Evolutionary conservation across 202 grass and related monocot genomes (phyloP).

Genomic region (Tripidium arundinaceum): DNA sequence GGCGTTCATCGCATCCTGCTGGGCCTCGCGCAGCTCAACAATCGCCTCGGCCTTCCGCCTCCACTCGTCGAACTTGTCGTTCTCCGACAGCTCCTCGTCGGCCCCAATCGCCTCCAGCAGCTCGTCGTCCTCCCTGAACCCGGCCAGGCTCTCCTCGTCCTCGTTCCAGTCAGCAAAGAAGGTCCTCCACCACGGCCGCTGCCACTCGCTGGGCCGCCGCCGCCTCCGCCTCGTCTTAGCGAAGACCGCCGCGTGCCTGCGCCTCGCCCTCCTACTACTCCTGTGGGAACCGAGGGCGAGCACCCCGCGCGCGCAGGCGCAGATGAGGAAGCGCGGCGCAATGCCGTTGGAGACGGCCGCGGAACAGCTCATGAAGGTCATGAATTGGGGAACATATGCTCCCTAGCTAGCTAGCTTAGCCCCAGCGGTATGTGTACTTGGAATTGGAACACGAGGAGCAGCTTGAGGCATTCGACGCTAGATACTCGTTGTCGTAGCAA

Average conservation of each 20-base stretch:
- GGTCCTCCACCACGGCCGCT: slow-evolving; percentile 64
- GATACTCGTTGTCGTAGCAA: no score
- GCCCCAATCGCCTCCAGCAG: slow-evolving; percentile 29
- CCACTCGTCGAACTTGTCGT: slow-evolving; percentile 81
- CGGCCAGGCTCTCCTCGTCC: slow-evolving; percentile 49
- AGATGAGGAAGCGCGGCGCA: slow-evolving; percentile 6
- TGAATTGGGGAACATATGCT: slow-evolving; percentile 55
- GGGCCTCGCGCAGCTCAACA: slow-evolving; percentile 72
- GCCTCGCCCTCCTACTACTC: slow-evolving; percentile 29
- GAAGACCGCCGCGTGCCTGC: slow-evolving; percentile 11
- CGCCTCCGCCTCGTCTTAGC: slow-evolving; percentile 30
- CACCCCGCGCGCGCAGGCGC: slow-evolving; percentile 33
- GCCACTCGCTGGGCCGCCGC: slow-evolving; percentile 35
- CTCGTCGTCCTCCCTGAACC: slow-evolving; percentile 44
- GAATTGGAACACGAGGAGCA: no score
- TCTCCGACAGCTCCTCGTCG: slow-evolving; percentile 40
- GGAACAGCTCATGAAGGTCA: slow-evolving; percentile 70
- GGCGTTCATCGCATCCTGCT: slow-evolving; percentile 50
- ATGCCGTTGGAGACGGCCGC: slow-evolving; percentile 41
- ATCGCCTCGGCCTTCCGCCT: slow-evolving; percentile 87
- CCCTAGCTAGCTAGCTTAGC: slow-evolving; percentile 13
- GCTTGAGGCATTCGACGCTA: no score
- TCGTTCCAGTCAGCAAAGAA: slow-evolving; percentile 58
- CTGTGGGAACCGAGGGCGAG: slow-evolving; percentile 35
- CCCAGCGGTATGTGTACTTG: no score